phyloP scores from a whole-genome alignment of 2,329 filamentous ascomycete species.

The Periconia digitata region DNA sequence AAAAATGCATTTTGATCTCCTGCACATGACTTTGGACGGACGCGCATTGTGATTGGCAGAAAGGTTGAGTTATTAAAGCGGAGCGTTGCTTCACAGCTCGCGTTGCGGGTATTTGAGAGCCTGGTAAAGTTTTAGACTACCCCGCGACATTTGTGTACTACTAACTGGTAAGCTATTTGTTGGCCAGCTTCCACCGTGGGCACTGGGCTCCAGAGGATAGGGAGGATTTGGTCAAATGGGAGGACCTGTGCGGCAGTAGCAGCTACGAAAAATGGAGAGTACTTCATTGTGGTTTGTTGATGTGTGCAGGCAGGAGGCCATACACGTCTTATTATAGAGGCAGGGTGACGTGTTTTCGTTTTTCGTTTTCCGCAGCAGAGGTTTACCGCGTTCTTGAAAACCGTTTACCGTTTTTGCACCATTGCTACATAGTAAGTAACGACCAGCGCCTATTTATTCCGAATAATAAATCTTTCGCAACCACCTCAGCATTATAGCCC shows the following conservation, averaged over 20 bases:
- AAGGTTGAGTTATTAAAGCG: constrained; percentile 3
- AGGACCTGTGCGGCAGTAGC: background rate
- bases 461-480: background rate
- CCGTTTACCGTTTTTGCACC: no score
- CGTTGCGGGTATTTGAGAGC: constrained; percentile 1
- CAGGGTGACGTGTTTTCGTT: no score
- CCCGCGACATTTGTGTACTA: background rate
- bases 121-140: background rate
- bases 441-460: no score
- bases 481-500: background rate
- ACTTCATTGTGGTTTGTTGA: background rate
- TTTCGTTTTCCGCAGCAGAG: no score
- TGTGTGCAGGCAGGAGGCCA: background rate
- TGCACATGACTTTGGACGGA: background rate
- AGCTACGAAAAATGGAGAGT: background rate
- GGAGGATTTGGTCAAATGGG: constrained; percentile 2
- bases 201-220: background rate
- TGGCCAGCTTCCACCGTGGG: background rate
- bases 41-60: background rate
- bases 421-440: no score
- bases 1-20: constrained; percentile 1
- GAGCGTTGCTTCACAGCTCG: constrained; percentile 3
- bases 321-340: no score
- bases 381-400: no score
- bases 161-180: constrained; percentile 1